Percentiles rank a stretch among this genome's conserved stretches.
These are phyloP conservation scores for Nicotiana knightiana DNA, from an alignment of 257 asterid genomes.

Conservation along the genomic window DNA sequence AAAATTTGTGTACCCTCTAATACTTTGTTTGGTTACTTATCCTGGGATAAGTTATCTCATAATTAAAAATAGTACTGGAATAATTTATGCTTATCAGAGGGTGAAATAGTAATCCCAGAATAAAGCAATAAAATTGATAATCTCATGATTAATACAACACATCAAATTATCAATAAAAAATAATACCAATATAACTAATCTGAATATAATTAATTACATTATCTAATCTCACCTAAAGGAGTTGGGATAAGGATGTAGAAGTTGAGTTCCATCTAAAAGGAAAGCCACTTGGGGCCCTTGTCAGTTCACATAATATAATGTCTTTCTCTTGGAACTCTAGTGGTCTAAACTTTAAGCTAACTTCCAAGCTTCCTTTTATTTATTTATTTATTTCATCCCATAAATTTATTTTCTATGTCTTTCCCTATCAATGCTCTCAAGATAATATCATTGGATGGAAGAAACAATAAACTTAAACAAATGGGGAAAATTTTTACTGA, in stretches of 20 bases:
- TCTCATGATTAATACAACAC: too few relatives aligned
- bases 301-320: constrained; percentile 16
- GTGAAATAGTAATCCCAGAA: too few relatives aligned
- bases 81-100: too few relatives aligned
- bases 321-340: constrained; percentile 11
- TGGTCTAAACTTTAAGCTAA: constrained; percentile 23
- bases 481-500: neutral
- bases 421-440: constrained; percentile 15
- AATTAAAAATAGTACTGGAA: too few relatives aligned
- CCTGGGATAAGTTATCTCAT: too few relatives aligned
- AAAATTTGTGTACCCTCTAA: too few relatives aligned
- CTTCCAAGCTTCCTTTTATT: constrained; percentile 13
- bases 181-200: too few relatives aligned
- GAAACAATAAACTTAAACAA: constrained; percentile 11
- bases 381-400: constrained; percentile 16
- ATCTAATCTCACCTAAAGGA: too few relatives aligned
- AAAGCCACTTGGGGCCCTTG: constrained; percentile 20
- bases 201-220: too few relatives aligned
- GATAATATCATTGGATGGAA: constrained; percentile 28
- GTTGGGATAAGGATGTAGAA: constrained; percentile 17
- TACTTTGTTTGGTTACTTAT: too few relatives aligned
- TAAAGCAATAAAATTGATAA: too few relatives aligned
- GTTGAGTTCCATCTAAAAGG: constrained; percentile 14
- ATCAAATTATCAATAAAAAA: too few relatives aligned
- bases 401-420: neutral